Percentiles rank a stretch among this genome's conserved stretches.
Evolutionary conservation across 352 stramenopile genomes (phyloP).

Genomic region (Phytophthora vignae): DNA sequence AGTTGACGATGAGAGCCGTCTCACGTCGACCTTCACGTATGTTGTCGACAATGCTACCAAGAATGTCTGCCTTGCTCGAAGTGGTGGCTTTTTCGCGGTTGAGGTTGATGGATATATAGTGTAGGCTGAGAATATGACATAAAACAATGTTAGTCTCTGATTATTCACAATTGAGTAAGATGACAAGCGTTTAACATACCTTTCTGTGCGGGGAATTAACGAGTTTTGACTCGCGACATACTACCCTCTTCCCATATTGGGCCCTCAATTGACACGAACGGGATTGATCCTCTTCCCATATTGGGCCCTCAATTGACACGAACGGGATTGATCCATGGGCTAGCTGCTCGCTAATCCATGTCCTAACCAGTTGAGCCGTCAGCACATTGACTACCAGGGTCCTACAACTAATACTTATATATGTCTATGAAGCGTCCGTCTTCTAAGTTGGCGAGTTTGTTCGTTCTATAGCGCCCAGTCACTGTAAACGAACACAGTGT

Average conservation of each 20-base stretch:
- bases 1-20: background rate
- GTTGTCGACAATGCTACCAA: slow-evolving; percentile 5
- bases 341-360: background rate
- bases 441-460: background rate
- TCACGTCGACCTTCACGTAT: slow-evolving; percentile 6
- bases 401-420: background rate
- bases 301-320: slow-evolving; percentile 16
- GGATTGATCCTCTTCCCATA: slow-evolving; percentile 7
- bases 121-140: background rate
- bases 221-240: slow-evolving; percentile 5
- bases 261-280: slow-evolving; percentile 11
- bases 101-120: slow-evolving; percentile 3
- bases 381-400: background rate
- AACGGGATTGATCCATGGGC: background rate
- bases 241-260: slow-evolving; percentile 10
- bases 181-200: slow-evolving; percentile 9
- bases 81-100: slow-evolving; percentile 9
- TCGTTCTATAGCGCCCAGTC: background rate
- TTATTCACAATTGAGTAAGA: background rate
- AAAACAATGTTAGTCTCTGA: slow-evolving; percentile 8
- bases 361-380: slow-evolving; percentile 4
- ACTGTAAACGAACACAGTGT: background rate
- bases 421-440: background rate
- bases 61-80: slow-evolving; percentile 1
- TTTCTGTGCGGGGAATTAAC: slow-evolving; percentile 17